phyloP scores from a whole-genome alignment of 495 filamentous ascomycete species.

The Bathelium albidoporum region DNA sequence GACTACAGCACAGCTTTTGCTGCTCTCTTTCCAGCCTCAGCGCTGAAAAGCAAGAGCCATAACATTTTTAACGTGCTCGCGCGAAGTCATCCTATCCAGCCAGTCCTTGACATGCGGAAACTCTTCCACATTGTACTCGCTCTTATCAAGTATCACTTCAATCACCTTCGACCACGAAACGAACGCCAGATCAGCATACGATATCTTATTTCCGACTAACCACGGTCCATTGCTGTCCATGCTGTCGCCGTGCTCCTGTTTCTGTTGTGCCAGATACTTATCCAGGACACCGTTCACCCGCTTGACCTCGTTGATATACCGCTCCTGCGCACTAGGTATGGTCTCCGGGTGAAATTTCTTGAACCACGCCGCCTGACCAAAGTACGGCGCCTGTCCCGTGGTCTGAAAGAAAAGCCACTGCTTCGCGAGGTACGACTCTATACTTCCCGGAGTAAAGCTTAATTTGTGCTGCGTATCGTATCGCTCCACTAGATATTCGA shows the following conservation, averaged over 20 bases:
- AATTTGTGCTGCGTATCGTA: constrained; percentile 12
- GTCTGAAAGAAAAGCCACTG: not conserved
- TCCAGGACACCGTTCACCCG: constrained; percentile 37
- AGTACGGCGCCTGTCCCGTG: not conserved
- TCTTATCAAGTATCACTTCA: not conserved
- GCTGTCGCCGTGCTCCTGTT: constrained; percentile 45
- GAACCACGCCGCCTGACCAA: constrained; percentile 1
- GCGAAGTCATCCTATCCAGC: constrained; percentile 22
- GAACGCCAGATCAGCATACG: constrained; percentile 54
- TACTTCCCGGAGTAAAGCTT: not conserved
- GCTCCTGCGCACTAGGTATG: constrained; percentile 31
- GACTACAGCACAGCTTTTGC: too few relatives aligned
- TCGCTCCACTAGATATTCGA: constrained; percentile 21
- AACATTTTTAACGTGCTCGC: constrained; percentile 17
- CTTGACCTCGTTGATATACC: constrained; percentile 35
- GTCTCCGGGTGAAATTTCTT: constrained; percentile 29
- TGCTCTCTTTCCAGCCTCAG: too few relatives aligned
- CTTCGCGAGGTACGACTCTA: not conserved
- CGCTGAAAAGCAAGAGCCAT: not conserved
- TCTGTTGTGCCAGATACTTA: constrained; percentile 45
- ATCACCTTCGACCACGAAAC: constrained; percentile 16
- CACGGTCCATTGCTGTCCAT: not conserved
- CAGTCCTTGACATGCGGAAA: constrained; percentile 26
- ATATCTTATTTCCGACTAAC: constrained; percentile 56
- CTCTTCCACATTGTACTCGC: constrained; percentile 14